Percentiles rank a stretch among this genome's conserved stretches.
These are phyloP conservation scores for Luvunga scandens DNA, from an alignment of 345 rosid species.

Conservation along the genomic window DNA sequence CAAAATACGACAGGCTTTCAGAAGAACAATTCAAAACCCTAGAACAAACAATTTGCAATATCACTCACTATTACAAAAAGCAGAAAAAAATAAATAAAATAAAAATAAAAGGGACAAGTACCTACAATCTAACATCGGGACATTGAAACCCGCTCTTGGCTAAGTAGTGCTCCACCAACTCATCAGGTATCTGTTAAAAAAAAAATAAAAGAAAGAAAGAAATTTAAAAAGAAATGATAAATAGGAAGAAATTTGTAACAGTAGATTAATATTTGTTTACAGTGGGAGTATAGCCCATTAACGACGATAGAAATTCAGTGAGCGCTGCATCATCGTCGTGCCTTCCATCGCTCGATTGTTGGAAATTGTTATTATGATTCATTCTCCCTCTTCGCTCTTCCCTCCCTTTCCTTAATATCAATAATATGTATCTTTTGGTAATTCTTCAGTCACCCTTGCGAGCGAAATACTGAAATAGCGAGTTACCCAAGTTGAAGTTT, in stretches of 20 bases:
- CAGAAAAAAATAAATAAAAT: neutral
- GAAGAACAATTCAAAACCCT: neutral
- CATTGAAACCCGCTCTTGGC: constrained; percentile 97
- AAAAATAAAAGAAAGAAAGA: neutral
- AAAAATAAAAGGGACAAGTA: constrained; percentile 22
- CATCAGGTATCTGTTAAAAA: constrained; percentile 77
- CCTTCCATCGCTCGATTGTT: constrained; percentile 49
- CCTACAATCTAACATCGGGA: constrained; percentile 96
- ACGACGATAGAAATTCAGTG: constrained; percentile 75
- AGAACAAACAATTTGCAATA: neutral
- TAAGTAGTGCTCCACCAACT: constrained; percentile 89
- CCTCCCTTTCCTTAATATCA: neutral
- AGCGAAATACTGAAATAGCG: neutral
- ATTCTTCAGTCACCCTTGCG: too few relatives aligned
- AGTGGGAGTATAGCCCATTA: constrained; percentile 89
- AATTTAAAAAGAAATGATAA: neutral
- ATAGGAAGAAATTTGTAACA: neutral
- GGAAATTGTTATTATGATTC: constrained; percentile 39
- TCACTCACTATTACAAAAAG: neutral
- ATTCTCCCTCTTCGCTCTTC: constrained; percentile 11
- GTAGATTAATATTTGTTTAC: constrained; percentile 23
- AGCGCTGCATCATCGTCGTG: constrained; percentile 87
- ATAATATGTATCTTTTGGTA: too few relatives aligned
- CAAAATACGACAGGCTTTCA: neutral
- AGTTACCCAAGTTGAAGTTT: neutral